phyloP scores from a whole-genome alignment of 768 basidiomycete genomes.

The Tulasnella sp. region DNA sequence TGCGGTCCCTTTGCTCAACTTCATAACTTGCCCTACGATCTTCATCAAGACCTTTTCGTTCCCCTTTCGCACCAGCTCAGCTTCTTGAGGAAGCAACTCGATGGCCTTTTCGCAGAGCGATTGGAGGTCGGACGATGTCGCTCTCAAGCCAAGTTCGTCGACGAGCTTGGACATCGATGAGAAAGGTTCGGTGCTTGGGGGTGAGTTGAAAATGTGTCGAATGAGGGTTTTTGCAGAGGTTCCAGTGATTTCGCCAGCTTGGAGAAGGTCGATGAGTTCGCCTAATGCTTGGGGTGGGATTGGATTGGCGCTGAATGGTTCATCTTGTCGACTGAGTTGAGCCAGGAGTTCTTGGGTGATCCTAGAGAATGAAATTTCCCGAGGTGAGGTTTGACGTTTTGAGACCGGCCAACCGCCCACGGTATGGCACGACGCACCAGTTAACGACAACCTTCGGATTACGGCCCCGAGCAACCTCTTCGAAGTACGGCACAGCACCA shows the following conservation, averaged over 20 bases:
- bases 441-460: constrained; percentile 71
- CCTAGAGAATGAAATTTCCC: constrained; percentile 41
- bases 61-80: constrained; percentile 55
- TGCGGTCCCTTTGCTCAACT: constrained; percentile 64
- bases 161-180: constrained; percentile 39
- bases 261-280: constrained; percentile 68
- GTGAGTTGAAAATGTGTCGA: constrained; percentile 54
- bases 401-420: not conserved
- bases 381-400: not conserved
- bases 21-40: constrained; percentile 82
- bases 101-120: constrained; percentile 59
- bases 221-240: constrained; percentile 15
- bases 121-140: constrained; percentile 38
- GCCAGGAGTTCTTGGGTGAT: constrained; percentile 83
- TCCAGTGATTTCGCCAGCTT: constrained; percentile 63
- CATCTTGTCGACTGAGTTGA: constrained; percentile 53
- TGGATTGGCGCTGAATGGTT: constrained; percentile 51
- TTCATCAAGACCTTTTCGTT: constrained; percentile 72
- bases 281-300: constrained; percentile 60
- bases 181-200: constrained; percentile 40
- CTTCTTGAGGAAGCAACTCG: constrained; percentile 55
- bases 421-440: constrained; percentile 50
- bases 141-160: constrained; percentile 38
- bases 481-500: constrained; percentile 73
- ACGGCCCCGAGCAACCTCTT: constrained; percentile 50